Base-by-base conservation (phyloP, 192 early-diverging fungal genomes). In the Coemansia sp. region DNA sequence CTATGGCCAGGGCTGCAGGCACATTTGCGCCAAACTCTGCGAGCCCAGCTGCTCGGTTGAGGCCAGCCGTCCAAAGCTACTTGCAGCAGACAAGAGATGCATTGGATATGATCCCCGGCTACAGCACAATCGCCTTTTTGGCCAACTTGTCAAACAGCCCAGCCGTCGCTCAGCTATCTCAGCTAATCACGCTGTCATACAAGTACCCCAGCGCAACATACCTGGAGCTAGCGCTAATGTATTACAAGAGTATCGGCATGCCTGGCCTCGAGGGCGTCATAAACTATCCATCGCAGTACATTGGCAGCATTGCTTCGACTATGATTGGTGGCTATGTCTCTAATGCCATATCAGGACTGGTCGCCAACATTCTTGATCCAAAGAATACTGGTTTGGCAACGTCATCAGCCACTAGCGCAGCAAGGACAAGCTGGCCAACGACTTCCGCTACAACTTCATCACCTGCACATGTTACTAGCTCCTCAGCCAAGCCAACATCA, bases 231-330 rank as follows among this genome's bases (percentile, higher is more conserved):
- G 61, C 25, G 0, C 17, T 71, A 17, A 45, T 64, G 35, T 75
- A 81, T 59, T 81, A 75, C 46, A 65, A 65, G 59, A 46, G 54
- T 12, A 67, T 75, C 20, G 78, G 78, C 9, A 71, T 81, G 68
- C 69, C 68, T 7, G 78, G 73, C 2, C 47, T 81, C 2, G 40
- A 59, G 4, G 27, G 6, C 11, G 6, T 81, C 12, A 68, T 59
- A 24, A 51, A 49, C 22, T 62, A 59, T 5, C 72, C 73, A 6
- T 74, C 73, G 6, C 78, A 75, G 43, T 68, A 68, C 15, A 20
- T 65, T 41, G 78, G 78, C 9, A 40, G 32, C 9, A n/a, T 75
- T n/a, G 78, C 69, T 2, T 75, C 78, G 0, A 62, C 64, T 8
- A 1, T 63, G 42, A 29, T 71, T 59, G 73, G 78, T 3, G 69